phyloP scores from a whole-genome alignment of 164 flowering plant species.

The Chimonanthus praecox region DNA sequence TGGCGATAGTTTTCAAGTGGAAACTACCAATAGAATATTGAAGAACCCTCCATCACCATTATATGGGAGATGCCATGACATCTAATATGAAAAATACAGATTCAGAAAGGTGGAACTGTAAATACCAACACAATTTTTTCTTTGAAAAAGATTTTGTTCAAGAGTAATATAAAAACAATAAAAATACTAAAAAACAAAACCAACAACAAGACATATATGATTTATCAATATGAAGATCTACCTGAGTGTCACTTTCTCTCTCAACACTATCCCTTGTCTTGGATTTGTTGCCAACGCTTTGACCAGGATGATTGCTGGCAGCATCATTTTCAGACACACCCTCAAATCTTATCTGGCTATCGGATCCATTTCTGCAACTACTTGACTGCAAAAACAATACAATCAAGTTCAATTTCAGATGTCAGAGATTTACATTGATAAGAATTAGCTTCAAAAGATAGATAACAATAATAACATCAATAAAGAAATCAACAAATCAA shows the following conservation, averaged over 20 bases:
- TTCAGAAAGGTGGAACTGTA: not conserved
- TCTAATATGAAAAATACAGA: not conserved
- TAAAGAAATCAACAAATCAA: not conserved
- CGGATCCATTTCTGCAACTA: conserved; percentile 18
- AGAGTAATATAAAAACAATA: not conserved
- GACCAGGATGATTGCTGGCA: conserved; percentile 25
- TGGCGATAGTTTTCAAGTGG: too few relatives aligned
- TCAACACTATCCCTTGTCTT: conserved; percentile 23
- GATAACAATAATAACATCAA: not conserved
- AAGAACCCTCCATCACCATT: not conserved
- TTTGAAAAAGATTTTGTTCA: not conserved
- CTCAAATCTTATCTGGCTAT: conserved; percentile 16
- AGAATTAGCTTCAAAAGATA: not conserved
- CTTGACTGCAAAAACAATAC: conserved; percentile 14
- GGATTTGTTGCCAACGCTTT: conserved; percentile 18
- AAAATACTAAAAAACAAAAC: not conserved
- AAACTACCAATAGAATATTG: too few relatives aligned
- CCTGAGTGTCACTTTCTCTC: conserved; percentile 36
- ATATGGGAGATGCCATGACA: not conserved
- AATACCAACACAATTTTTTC: not conserved
- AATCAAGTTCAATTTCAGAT: not conserved
- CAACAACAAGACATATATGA: not conserved
- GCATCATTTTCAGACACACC: conserved; percentile 24
- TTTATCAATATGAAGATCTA: not conserved
- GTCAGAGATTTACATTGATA: not conserved